Evolutionary conservation across 2,329 filamentous ascomycete species (phyloP), one percentile per base, ranked within the genome.

Genomic region (Botrytis porri): DNA sequence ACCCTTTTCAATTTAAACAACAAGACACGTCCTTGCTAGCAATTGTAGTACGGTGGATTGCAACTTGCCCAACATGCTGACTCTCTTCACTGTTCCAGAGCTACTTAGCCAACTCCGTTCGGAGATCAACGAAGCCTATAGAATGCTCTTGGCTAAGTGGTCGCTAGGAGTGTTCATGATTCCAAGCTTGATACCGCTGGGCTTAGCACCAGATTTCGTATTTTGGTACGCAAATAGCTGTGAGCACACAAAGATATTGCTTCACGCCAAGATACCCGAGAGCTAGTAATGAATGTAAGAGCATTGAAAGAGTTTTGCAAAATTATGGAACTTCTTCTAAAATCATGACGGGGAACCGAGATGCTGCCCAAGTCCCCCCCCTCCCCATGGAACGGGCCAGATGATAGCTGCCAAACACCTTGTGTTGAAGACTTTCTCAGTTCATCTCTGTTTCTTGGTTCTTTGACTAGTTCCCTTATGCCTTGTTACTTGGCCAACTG

Each of bases 301-400:
- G 25, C 0, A 10, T 48, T 10, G 20, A 10, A 10, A 25, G 1
- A 4, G 1, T 1, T 48, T n/a, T n/a, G n/a, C 5, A 14, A n/a
- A 54, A n/a, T 0, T 7, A n/a, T 16, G 25, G n/a, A 2, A 4
- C 6, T 25, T 61, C 25, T 37, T 25, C 3, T 35, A 39, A 4
- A 61, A 25, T 18, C 8, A 20, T 32, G 39, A 18, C 41, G 12
- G 7, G 5, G 39, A 1, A 22, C 1, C 2, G 9, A 20, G 8
- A 32, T 1, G n/a, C 29, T 63, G 9, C n/a, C 18, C 18, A 3
- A 7, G 10, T 43, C 22, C 10, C n/a, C 18, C 9, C 29, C 7
- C 25, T 12, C 45, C 2, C 22, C 45, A 14, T 51, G 12, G 1
- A 5, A 32, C 10, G n/a, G 25, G n/a, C 8, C n/a, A 43, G 10